Evolutionary conservation across 345 rosid genomes (phyloP).

Genomic region (Durio zibethinus): DNA sequence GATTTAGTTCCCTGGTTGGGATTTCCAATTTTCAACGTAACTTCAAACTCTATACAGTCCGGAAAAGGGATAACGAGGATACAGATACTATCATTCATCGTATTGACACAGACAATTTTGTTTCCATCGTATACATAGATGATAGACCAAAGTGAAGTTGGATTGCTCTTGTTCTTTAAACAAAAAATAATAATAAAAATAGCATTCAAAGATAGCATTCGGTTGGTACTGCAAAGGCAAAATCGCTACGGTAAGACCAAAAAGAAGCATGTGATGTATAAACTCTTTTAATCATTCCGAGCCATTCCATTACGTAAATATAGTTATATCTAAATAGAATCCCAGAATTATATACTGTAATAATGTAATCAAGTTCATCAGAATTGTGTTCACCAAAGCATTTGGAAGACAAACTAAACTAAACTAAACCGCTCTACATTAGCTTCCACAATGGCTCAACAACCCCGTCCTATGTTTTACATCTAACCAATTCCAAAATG

Average conservation of each 20-base stretch:
- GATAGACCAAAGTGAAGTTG: no score
- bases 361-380: constrained; percentile 13
- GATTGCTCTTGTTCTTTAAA: no score
- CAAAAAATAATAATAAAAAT: no score
- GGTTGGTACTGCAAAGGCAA: no score
- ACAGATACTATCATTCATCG: no score
- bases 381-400: neutral
- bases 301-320: neutral
- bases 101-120: no score
- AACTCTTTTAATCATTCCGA: neutral
- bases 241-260: neutral
- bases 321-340: constrained; percentile 3
- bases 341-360: neutral
- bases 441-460: neutral
- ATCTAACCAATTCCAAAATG: neutral
- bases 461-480: neutral
- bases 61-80: no score
- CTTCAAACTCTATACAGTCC: no score
- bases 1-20: no score
- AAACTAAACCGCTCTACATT: neutral
- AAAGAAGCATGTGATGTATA: neutral
- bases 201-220: no score
- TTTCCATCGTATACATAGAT: no score
- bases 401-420: constrained; percentile 7
- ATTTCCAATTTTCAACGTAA: no score